phyloP scores from a whole-genome alignment of 768 basidiomycete species.

The Calocybe gangraenosa region DNA sequence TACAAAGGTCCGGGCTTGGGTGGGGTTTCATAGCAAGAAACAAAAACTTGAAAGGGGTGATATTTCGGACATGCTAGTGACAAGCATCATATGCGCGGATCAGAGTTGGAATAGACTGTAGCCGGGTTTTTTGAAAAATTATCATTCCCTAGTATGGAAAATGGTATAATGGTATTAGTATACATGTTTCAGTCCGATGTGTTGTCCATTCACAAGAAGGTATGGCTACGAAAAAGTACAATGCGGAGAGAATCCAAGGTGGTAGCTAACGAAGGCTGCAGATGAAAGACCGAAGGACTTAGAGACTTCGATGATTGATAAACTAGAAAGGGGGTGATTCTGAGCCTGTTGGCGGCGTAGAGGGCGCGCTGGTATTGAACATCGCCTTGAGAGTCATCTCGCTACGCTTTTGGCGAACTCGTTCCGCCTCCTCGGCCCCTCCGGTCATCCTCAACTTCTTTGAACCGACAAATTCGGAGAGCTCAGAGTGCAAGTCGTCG shows the following conservation, averaged over 20 bases:
- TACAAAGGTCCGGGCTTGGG: constrained; percentile 3
- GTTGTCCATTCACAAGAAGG: constrained; percentile 2
- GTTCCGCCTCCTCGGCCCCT: constrained; percentile 87
- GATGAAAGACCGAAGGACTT: constrained; percentile 1
- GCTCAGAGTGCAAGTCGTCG: constrained; percentile 83
- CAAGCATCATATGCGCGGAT: too few species aligned
- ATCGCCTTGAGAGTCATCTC: constrained; percentile 87
- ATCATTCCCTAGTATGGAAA: too few species aligned
- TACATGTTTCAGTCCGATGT: neutral
- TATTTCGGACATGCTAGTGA: too few species aligned
- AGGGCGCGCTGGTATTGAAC: constrained; percentile 41
- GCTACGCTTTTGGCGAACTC: constrained; percentile 80
- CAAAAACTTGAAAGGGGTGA: neutral
- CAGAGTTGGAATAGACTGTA: too few species aligned
- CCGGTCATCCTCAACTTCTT: constrained; percentile 95
- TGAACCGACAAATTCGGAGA: constrained; percentile 79
- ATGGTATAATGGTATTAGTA: too few species aligned
- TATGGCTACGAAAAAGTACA: constrained; percentile 16
- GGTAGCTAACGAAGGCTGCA: too few species aligned
- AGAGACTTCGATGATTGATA: neutral
- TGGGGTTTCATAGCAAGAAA: neutral
- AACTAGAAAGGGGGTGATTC: constrained; percentile 10
- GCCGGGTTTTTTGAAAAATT: too few species aligned
- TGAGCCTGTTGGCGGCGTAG: constrained; percentile 6
- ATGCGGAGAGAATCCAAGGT: constrained; percentile 1